These are phyloP conservation scores for Aspergillus tubingensis DNA, from an alignment of 2,329 filamentous ascomycete genomes.

Conservation along the genomic window DNA sequence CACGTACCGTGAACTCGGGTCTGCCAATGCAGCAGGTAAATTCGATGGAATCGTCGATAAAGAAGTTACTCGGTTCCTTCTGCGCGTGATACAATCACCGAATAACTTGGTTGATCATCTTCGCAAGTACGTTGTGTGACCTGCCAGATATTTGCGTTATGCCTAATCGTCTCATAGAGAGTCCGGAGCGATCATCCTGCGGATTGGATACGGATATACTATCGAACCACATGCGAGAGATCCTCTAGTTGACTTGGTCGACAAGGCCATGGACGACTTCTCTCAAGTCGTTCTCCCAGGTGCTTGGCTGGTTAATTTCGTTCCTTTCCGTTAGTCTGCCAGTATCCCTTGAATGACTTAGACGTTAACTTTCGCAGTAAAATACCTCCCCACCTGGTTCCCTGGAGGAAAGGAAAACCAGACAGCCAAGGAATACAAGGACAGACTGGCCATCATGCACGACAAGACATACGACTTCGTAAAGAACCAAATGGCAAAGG, in stretches of 20 bases:
- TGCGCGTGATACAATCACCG: conserved; percentile 45
- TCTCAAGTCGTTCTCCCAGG: not conserved
- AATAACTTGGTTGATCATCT: conserved; percentile 46
- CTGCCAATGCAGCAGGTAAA: conserved; percentile 39
- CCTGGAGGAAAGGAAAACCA: not conserved
- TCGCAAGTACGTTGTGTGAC: too few relatives aligned
- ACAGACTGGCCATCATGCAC: not conserved
- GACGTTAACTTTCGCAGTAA: too few relatives aligned
- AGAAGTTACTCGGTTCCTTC: conserved; percentile 48
- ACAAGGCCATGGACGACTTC: conserved; percentile 26
- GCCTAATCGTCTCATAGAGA: too few relatives aligned
- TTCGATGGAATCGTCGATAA: conserved; percentile 47
- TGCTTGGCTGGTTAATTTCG: not conserved
- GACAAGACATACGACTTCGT: conserved; percentile 50
- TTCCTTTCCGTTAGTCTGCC: not conserved
- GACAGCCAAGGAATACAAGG: not conserved
- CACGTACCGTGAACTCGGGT: conserved; percentile 48
- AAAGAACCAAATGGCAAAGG: conserved; percentile 41
- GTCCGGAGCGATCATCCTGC: conserved; percentile 43
- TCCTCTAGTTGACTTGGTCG: conserved; percentile 44
- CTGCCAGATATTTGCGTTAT: too few relatives aligned
- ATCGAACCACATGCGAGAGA: conserved; percentile 27
- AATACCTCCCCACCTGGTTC: not conserved
- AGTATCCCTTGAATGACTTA: too few relatives aligned
- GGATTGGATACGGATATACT: conserved; percentile 42